Conservation (phyloP, 2,329 filamentous ascomycete species). For the Mariannaea elegans region DNA sequence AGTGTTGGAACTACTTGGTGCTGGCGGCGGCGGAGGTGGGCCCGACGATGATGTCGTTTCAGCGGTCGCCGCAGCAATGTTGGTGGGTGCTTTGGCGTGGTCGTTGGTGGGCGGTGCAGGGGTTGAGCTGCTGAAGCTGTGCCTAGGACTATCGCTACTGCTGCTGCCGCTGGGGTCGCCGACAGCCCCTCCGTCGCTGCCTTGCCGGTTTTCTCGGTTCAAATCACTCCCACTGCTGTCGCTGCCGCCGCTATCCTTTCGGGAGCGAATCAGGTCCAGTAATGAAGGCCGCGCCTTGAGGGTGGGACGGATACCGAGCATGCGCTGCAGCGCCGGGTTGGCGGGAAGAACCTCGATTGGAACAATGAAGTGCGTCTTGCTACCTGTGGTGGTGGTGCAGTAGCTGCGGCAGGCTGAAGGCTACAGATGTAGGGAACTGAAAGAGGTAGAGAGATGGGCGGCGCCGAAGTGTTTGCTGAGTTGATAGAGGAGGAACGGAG, state of each 20-base stretch:
- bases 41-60: slow-evolving; percentile 46
- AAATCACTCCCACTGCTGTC: slow-evolving; percentile 1
- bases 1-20: slow-evolving; percentile 4
- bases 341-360: slow-evolving; percentile 15
- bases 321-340: slow-evolving; percentile 44
- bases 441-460: background rate
- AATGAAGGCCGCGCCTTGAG: slow-evolving; percentile 63
- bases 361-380: slow-evolving; percentile 12
- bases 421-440: background rate
- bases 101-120: slow-evolving; percentile 24
- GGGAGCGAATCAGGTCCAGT: slow-evolving; percentile 58
- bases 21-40: slow-evolving; percentile 34
- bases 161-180: slow-evolving; percentile 24
- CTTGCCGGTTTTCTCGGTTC: background rate
- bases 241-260: slow-evolving; percentile 39
- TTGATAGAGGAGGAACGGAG: background rate
- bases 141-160: slow-evolving; percentile 5
- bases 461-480: background rate
- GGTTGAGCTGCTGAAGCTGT: slow-evolving; percentile 33
- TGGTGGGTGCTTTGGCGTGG: slow-evolving; percentile 15
- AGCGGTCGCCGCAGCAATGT: slow-evolving; percentile 30
- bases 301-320: slow-evolving; percentile 60
- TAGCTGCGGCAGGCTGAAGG: background rate
- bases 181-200: slow-evolving; percentile 11
- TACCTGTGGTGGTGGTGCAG: slow-evolving; percentile 4